Base-by-base conservation (phyloP, 1,284 basidiomycete genomes). In the Trichosporon coremiiforme region DNA sequence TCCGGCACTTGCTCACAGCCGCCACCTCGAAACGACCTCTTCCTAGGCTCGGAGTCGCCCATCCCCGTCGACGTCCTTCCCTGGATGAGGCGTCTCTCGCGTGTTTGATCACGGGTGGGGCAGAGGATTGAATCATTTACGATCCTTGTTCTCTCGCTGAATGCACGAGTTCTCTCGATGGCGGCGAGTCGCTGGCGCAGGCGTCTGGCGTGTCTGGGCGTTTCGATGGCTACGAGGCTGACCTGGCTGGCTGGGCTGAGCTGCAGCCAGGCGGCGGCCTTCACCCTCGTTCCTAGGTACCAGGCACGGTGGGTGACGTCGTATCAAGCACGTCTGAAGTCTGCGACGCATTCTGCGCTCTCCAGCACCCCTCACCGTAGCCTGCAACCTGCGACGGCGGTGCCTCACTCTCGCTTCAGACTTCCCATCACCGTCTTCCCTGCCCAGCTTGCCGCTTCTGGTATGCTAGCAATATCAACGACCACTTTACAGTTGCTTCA, bases 241-340 rank as follows among this genome's bases (percentile, higher is more conserved):
- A 22, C 33, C 33, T 33, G 47, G 47, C 47, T 33, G 33, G 8
- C 33, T 33, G 3, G 33, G 33, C 33, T 53, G 20, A 22, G 2
- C 6, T 53, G 20, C 47, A 22, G 17, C 47, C 5, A 53, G 8
- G 17, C 45, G 12, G 17, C 1, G 8, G 8, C 33, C 33, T 8
- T 33, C 33, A 17, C 17, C 47, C 47, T 53, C 5, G n/a, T 22
- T 53, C 20, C 47, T 53, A 53, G 47, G 47, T 6, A 53, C 47
- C 47, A 53, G 47, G 47, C n/a, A 53, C 47, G 20, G 7, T 2
- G n/a, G 47, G 47, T 53, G 47, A 53, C 47, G 47, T 53, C 47
- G 47, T 53, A 53, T 53, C 20, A 22, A 53, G 20, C 20, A 53
- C 47, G 47, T 53, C 47, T 53, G 41, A 53, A 22, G 47, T 53